Evolutionary conservation across 2,329 filamentous ascomycete genomes (phyloP), one percentile per base, ranked within the genome.

Genomic region (Pseudopithomyces chartarum): DNA sequence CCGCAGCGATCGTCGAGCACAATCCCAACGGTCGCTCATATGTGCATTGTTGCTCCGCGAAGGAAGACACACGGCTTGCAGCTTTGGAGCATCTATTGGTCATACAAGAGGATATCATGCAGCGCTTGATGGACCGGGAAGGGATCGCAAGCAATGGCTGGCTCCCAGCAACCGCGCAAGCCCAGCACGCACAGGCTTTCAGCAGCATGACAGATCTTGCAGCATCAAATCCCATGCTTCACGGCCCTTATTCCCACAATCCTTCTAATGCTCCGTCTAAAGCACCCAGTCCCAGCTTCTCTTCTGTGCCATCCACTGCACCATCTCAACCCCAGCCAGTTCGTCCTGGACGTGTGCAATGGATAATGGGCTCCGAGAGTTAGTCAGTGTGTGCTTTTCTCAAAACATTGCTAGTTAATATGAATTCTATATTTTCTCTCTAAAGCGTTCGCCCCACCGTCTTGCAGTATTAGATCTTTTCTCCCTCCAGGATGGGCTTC

Each of bases 401-500:
- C 34, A n/a, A 11, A 5, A n/a, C n/a, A 11, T 36, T 13, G 34
- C 13, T 13, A 36, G 38, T 40, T 19, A 17, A 45, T 26, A 19
- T 17, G 8, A n/a, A 52, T 46, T 17, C 22, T n/a, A 17, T 15
- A 22, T 45, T 46, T n/a, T n/a, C n/a, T 13, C 36, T 39, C 13
- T 20, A 32, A 19, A 11, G 2, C 7, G 15, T 17, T 40, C 19
- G n/a, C n/a, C 8, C 13, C n/a, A 6, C 6, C 15, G 5, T n/a
- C 38, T 10, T 19, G 38, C 15, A n/a, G 5, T 17, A 40, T 19
- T 63, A 81, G 55, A 80, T 80, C 62, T 71, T 79, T 56, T 76
- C 76, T 3, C 82, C 83, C 56, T 91, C 87, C 34, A 93, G 75
- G 64, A 95, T 93, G 0, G 81, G 78, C 78, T 81, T 89, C n/a